Evolutionary conservation across 2,329 filamentous ascomycete species (phyloP), one percentile per base, ranked within the genome.

Genomic region (Claviceps sp.): DNA sequence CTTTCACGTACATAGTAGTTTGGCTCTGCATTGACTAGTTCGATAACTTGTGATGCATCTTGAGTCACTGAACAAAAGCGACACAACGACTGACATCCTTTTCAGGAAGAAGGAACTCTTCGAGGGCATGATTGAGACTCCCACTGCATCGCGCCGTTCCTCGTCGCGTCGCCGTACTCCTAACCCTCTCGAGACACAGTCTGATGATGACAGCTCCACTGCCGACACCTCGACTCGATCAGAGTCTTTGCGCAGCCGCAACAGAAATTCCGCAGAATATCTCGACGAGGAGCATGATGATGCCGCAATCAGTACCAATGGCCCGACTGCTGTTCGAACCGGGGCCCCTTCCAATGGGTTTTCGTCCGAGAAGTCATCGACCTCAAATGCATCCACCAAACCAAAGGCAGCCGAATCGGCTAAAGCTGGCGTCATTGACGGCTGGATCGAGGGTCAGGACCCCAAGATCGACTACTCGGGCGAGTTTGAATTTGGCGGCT

Each of bases 401-500:
- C 42, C 13, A 43, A 51, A 26, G 54, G 58, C 34, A 55, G 60
- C 46, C 54, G 56, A 46, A 49, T 56, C 20, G 55, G 24, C 55
- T 7, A 56, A 60, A 4, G 47, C 55, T 34, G 54, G 59, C 24
- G 56, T 65, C 18, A 56, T 70, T 24, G 80, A 82, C 59, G 79
- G 80, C 52, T 82, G 79, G 77, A 71, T 64, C 57, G 73, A 75
- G 22, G 79, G 78, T 46, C 72, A 74, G 60, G 79, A 85, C 60
- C 78, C 76, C 60, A 82, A 76, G 66, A 59, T 84, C 53, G 82
- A 85, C 68, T 72, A 76, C 61, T 82, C 79, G 1, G 79, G 77
- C 56, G 72, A 78, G 56, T 78, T 80, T 59, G 94, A 98, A 65
- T 98, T 97, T 64, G 91, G 91, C 57, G 93, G 93, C 54, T 83